These are phyloP conservation scores for Penicillium canescens DNA, from an alignment of 495 filamentous ascomycete genomes.

Conservation along the genomic window DNA sequence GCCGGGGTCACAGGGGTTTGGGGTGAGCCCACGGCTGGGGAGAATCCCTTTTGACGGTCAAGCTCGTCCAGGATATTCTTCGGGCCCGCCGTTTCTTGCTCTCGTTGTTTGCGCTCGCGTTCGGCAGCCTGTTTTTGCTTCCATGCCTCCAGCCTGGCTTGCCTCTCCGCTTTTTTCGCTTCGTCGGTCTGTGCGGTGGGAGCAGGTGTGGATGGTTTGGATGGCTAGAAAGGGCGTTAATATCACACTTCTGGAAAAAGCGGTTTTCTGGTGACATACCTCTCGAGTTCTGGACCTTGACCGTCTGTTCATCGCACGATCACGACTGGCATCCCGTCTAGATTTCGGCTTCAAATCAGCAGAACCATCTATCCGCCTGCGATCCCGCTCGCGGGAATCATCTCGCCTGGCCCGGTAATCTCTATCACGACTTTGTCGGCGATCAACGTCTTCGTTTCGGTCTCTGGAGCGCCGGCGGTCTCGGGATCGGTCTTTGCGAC, in stretches of 20 bases:
- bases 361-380: constrained; percentile 72
- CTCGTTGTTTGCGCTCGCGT: constrained; percentile 74
- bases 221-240: constrained; percentile 26
- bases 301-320: constrained; percentile 46
- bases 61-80: constrained; percentile 72
- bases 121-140: constrained; percentile 84
- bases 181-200: constrained; percentile 65
- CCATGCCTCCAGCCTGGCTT: constrained; percentile 87
- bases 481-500: constrained; percentile 63
- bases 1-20: constrained; percentile 52
- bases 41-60: constrained; percentile 65
- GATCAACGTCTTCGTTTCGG: constrained; percentile 58
- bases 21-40: constrained; percentile 55
- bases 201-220: constrained; percentile 49
- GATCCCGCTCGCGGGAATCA: constrained; percentile 71
- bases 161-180: constrained; percentile 79
- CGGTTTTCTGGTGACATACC: constrained; percentile 40
- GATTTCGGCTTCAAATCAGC: constrained; percentile 71
- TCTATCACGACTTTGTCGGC: constrained; percentile 68
- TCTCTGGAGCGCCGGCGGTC: constrained; percentile 62
- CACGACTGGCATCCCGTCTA: constrained; percentile 66
- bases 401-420: constrained; percentile 77
- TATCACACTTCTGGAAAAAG: background rate
- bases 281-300: constrained; percentile 50
- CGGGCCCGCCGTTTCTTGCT: constrained; percentile 60